phyloP scores from a whole-genome alignment of 345 rosid species.

The Aquilaria malaccensis region DNA sequence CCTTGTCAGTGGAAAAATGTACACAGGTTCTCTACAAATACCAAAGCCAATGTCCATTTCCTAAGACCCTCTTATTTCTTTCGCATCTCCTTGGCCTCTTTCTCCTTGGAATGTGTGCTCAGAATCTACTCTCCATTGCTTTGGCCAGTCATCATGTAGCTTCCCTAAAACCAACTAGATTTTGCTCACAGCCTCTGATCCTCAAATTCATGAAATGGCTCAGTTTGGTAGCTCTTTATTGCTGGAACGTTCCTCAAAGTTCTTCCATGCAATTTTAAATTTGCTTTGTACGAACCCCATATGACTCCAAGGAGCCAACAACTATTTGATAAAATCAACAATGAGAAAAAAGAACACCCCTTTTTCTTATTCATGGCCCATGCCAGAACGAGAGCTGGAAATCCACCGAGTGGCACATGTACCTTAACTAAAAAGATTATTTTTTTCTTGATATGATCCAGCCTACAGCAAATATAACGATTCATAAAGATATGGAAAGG shows the following conservation, averaged over 20 bases:
- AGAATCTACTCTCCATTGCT: conserved; percentile 23
- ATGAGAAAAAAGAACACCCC: conserved; percentile 20
- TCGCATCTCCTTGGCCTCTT: conserved; percentile 47
- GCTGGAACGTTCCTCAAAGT: conserved; percentile 14
- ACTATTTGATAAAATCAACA: conserved; percentile 9
- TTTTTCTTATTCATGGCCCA: conserved; percentile 38
- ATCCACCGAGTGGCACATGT: conserved; percentile 63
- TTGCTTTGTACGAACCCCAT: conserved; percentile 5
- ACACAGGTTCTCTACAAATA: conserved; percentile 24
- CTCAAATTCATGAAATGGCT: conserved; percentile 9
- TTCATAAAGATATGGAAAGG: conserved; percentile 19
- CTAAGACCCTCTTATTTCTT: conserved; percentile 22
- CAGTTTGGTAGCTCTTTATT: conserved; percentile 2
- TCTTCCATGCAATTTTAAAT: conserved; percentile 27
- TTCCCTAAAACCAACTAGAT: conserved; percentile 10
- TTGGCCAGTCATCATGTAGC: not conserved
- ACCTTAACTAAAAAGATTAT: conserved; percentile 17
- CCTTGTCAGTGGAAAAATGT: conserved; percentile 22
- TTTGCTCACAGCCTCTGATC: conserved; percentile 8
- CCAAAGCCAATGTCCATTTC: conserved; percentile 29
- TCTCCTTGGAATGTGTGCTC: conserved; percentile 50
- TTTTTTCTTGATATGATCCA: conserved; percentile 23
- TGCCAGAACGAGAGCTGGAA: conserved; percentile 59
- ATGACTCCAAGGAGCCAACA: conserved; percentile 20
- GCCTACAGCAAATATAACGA: conserved; percentile 19